phyloP scores from a whole-genome alignment of 495 filamentous ascomycete genomes.

The Xylaria scruposa region DNA sequence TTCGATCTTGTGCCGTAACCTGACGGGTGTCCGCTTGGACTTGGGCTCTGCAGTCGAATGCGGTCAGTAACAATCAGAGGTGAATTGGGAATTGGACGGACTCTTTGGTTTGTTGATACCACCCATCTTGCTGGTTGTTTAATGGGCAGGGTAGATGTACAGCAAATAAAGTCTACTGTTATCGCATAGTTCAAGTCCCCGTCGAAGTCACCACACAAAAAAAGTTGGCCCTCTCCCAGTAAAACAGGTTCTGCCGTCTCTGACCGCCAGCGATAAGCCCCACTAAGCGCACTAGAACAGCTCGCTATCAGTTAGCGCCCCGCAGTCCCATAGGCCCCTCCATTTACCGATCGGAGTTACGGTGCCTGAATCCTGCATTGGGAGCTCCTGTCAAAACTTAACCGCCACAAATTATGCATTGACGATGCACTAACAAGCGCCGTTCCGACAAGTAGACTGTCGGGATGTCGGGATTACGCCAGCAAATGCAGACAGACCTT shows the following conservation, averaged over 20 bases:
- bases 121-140: conserved; percentile 23
- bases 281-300: conserved; percentile 17
- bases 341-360: neutral
- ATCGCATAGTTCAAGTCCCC: neutral
- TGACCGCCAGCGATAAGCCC: conserved; percentile 47
- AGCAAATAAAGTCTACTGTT: neutral
- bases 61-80: conserved; percentile 30
- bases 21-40: conserved; percentile 89
- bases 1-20: conserved; percentile 92
- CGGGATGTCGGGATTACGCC: conserved; percentile 2
- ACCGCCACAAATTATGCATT: neutral
- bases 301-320: conserved; percentile 23
- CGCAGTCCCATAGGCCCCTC: conserved; percentile 7
- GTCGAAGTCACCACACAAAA: conserved; percentile 25
- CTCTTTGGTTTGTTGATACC: conserved; percentile 60
- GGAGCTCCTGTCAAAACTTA: neutral
- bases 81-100: conserved; percentile 43
- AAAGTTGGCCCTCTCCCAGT: conserved; percentile 33
- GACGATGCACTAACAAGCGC: conserved; percentile 20
- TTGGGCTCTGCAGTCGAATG: conserved; percentile 71
- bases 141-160: neutral
- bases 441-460: neutral
- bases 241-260: conserved; percentile 43
- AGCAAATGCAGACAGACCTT: neutral
- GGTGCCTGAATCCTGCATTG: neutral